phyloP scores from a whole-genome alignment of 441 rosid genomes.

The Croton setiger region DNA sequence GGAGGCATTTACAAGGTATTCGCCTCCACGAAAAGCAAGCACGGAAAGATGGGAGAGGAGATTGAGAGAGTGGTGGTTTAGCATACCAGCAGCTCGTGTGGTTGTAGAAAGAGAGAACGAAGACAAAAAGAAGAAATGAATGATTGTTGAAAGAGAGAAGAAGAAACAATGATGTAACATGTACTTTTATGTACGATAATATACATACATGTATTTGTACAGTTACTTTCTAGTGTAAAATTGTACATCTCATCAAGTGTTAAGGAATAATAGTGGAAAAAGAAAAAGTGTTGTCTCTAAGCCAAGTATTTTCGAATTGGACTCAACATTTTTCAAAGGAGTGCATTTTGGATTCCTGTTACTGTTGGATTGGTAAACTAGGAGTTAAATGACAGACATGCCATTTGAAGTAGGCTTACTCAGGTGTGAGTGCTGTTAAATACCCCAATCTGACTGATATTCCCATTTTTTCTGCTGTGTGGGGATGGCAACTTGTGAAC shows the following conservation, averaged over 20 bases:
- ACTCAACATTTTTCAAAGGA: too few species aligned
- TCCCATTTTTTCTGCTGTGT: too few species aligned
- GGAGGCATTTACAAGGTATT: constrained; percentile 73
- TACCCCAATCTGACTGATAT: too few species aligned
- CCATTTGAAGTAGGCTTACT: too few species aligned
- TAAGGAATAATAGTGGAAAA: background rate
- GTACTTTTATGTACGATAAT: constrained; percentile 8
- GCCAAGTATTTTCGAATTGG: too few species aligned
- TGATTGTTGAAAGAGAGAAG: constrained; percentile 23
- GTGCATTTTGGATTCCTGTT: too few species aligned
- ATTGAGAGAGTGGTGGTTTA: constrained; percentile 92
- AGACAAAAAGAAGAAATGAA: constrained; percentile 60
- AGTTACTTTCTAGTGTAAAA: background rate
- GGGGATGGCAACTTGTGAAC: too few species aligned
- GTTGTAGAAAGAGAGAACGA: constrained; percentile 58
- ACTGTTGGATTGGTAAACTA: too few species aligned
- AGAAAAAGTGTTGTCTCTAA: background rate
- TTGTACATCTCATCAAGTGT: constrained; percentile 16
- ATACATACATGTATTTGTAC: too few species aligned
- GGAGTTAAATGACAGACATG: too few species aligned
- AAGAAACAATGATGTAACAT: background rate
- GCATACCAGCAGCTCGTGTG: constrained; percentile 90
- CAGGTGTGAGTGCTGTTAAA: too few species aligned
- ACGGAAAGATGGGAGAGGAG: constrained; percentile 70
- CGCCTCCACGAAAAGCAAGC: constrained; percentile 62